Percentiles rank a stretch among this genome's conserved stretches.
Evolutionary conservation across 2,329 filamentous ascomycete species (phyloP).

Genomic region (Arthrobotrys musiformis): DNA sequence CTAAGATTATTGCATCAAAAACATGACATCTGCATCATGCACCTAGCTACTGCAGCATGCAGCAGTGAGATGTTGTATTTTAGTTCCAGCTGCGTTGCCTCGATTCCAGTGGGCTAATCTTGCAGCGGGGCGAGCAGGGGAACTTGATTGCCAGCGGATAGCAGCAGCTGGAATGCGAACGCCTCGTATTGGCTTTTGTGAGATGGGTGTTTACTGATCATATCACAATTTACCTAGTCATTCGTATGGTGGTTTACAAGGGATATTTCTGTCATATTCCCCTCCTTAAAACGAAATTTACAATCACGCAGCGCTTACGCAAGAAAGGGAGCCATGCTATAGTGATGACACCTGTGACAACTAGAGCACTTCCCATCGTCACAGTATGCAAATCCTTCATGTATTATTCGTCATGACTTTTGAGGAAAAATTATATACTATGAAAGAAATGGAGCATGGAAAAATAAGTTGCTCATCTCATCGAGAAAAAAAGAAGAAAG

Average conservation of each 20-base stretch:
- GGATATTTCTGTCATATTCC: background rate
- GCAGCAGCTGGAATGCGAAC: background rate
- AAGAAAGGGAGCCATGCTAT: conserved; percentile 3
- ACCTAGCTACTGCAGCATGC: background rate
- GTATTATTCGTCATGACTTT: conserved; percentile 54
- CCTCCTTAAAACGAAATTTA: background rate
- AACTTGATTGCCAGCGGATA: conserved; percentile 19
- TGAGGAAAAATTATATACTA: conserved; percentile 52
- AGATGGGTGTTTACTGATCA: background rate
- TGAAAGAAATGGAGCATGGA: conserved; percentile 22
- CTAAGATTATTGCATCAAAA: background rate
- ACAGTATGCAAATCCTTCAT: conserved; percentile 38
- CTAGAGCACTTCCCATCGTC: conserved; percentile 55
- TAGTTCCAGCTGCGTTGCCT: background rate
- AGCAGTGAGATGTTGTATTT: conserved; percentile 10
- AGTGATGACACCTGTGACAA: conserved; percentile 51
- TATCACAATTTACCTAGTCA: background rate
- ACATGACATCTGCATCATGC: background rate
- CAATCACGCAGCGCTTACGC: background rate
- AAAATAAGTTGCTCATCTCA: conserved; percentile 7
- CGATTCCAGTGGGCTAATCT: background rate
- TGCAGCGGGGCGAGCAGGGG: background rate
- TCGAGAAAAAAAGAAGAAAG: conserved; percentile 4
- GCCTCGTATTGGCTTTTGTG: background rate
- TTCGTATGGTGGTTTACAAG: background rate